Evolutionary conservation across 1,284 basidiomycete genomes (phyloP), one percentile per base, ranked within the genome.

Genomic region (Boletellus dicymbophilus): DNA sequence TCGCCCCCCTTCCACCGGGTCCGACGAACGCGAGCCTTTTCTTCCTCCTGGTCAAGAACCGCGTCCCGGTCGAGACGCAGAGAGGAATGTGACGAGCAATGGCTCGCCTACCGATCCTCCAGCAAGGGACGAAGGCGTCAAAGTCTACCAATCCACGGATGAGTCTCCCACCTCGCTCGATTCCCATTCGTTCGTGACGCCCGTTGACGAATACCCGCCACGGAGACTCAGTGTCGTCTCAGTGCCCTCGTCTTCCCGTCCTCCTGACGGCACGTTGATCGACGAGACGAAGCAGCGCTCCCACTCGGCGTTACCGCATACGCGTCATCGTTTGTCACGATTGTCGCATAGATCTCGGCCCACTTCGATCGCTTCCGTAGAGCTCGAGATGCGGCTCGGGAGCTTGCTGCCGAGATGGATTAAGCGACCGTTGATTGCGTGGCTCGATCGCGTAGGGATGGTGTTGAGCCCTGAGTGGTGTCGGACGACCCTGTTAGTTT

Each of bases 381-480:
- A 49, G 15, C 63, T 65, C 43, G 62, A 70, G 53, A 70, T 68
- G 44, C 72, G 69, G 59, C 52, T 78, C 58, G 70, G 72, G 56
- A 58, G 66, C 31, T 50, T 66, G 50, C 54, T 83, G 27, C 84
- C 85, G 5, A 64, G 69, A 23, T 72, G 72, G 68, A 62, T 81
- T 33, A 68, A 72, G 28, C 69, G 71, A 23, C 85, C 84, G 4
- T 52, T 88, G 27, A 72, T 73, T 46, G 84, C 81, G 27, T 95
- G 90, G 86, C 68, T 80, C 54, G 81, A 82, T 54, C 81, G 92
- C 30, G 76, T 97, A 34, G 73, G 71, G 54, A 81, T 90, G 74
- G 85, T 98, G 22, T 79, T 98, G 30, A 74, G 81, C 15, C 87
- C 89, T 0, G 82, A 93, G 63, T 97, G 95, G 93, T 68, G 84